These are phyloP conservation scores for Trichocomaceae sp. DNA, from an alignment of 2,329 filamentous ascomycete genomes.

Conservation along the genomic window DNA sequence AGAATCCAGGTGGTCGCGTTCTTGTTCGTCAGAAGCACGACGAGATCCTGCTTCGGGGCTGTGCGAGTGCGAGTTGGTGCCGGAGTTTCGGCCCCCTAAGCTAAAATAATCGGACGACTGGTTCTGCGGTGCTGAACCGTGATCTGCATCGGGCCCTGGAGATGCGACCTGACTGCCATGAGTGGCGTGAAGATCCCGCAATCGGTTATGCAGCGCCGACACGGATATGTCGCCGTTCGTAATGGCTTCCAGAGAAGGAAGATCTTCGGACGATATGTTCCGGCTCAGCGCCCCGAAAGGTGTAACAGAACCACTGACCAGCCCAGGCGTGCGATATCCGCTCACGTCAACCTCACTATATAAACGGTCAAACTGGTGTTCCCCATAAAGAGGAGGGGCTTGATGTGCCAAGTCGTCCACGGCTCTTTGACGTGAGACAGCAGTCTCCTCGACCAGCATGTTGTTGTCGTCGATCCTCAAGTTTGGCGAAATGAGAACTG, in stretches of 20 bases:
- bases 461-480: slow-evolving; percentile 84
- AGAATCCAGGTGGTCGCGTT: slow-evolving; percentile 34
- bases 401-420: slow-evolving; percentile 54
- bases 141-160: slow-evolving; percentile 15
- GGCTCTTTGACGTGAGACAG: slow-evolving; percentile 42
- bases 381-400: slow-evolving; percentile 87
- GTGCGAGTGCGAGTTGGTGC: slow-evolving; percentile 25
- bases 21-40: slow-evolving; percentile 44
- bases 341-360: slow-evolving; percentile 79
- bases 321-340: slow-evolving; percentile 71
- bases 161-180: slow-evolving; percentile 17
- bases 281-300: slow-evolving; percentile 65
- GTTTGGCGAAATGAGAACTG: slow-evolving; percentile 92
- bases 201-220: slow-evolving; percentile 63
- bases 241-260: slow-evolving; percentile 53
- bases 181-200: slow-evolving; percentile 47
- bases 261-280: slow-evolving; percentile 72
- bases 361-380: slow-evolving; percentile 81
- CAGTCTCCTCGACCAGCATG: slow-evolving; percentile 61
- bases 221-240: slow-evolving; percentile 53
- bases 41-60: slow-evolving; percentile 34
- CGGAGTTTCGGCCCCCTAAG: slow-evolving; percentile 9
- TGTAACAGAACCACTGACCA: slow-evolving; percentile 64
- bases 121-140: slow-evolving; percentile 19
- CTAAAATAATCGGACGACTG: slow-evolving; percentile 28